Conservation (phyloP, 1,139 yeast species). For the Hemisphaericaspora subhashii region DNA sequence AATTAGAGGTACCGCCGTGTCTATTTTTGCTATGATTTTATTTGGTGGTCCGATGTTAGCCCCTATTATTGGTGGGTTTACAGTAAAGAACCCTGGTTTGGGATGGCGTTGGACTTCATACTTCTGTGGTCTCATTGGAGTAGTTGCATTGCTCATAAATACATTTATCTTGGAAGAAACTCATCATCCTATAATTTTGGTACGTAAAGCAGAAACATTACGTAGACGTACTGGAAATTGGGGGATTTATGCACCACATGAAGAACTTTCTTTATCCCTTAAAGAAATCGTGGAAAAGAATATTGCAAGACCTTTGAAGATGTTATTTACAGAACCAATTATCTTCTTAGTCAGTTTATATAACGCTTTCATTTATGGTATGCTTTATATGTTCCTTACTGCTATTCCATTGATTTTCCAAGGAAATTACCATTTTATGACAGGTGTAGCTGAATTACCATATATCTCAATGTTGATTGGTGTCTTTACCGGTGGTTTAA, state of each 20-base stretch:
- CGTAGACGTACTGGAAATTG: constrained; percentile 62
- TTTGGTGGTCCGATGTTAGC: constrained; percentile 51
- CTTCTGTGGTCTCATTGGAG: constrained; percentile 52
- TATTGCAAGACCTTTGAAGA: constrained; percentile 64
- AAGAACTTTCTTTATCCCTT: constrained; percentile 60
- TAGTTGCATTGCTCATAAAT: constrained; percentile 28
- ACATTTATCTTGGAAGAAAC: constrained; percentile 46
- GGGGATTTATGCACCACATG: constrained; percentile 86
- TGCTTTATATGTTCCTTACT: constrained; percentile 71
- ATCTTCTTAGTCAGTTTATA: constrained; percentile 67
- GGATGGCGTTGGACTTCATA: constrained; percentile 66
- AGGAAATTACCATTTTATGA: constrained; percentile 53
- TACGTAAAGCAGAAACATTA: constrained; percentile 59
- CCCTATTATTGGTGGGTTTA: constrained; percentile 41
- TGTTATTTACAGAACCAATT: constrained; percentile 75
- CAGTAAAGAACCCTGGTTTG: constrained; percentile 28
- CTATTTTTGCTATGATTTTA: constrained; percentile 34
- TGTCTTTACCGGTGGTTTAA: constrained; percentile 54
- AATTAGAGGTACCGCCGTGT: constrained; percentile 38
- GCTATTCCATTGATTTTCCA: constrained; percentile 77
- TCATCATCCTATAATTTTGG: constrained; percentile 52
- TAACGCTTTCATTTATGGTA: constrained; percentile 83
- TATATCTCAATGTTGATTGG: constrained; percentile 65
- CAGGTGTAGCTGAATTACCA: constrained; percentile 62
- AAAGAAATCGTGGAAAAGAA: constrained; percentile 70